A percentile compares a stretch with the other conserved stretches of the same genome.
Evolutionary conservation across 768 basidiomycete genomes (phyloP).

Genomic region (Boletus reticulatus): DNA sequence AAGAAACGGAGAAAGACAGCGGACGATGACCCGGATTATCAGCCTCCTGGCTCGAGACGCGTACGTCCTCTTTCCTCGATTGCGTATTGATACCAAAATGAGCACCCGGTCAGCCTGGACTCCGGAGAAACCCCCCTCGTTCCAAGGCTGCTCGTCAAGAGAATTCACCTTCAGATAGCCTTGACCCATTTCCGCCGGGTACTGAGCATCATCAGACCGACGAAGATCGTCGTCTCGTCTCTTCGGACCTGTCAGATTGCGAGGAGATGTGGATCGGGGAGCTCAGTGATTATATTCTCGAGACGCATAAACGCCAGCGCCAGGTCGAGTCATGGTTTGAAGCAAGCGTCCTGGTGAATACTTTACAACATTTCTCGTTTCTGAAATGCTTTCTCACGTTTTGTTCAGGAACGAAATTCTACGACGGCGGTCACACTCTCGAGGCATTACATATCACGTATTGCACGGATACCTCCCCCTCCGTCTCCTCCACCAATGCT

Average conservation of each 20-base stretch:
- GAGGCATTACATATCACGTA: slow-evolving; percentile 38
- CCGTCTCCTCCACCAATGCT: slow-evolving; percentile 37
- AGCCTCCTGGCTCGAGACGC: slow-evolving; percentile 46
- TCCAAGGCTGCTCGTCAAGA: slow-evolving; percentile 34
- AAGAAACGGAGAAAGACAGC: slow-evolving; percentile 51
- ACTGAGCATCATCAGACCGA: slow-evolving; percentile 29
- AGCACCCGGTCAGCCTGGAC: slow-evolving; percentile 30
- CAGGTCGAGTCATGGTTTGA: slow-evolving; percentile 77
- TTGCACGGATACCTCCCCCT: slow-evolving; percentile 44
- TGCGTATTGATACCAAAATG: neutral
- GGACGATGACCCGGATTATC: slow-evolving; percentile 54
- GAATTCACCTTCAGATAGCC: slow-evolving; percentile 24
- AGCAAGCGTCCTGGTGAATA: slow-evolving; percentile 56
- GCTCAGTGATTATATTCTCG: slow-evolving; percentile 63
- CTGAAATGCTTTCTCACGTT: neutral
- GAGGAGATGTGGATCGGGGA: slow-evolving; percentile 74
- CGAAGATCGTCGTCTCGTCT: slow-evolving; percentile 47
- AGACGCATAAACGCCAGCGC: slow-evolving; percentile 70
- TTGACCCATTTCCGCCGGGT: slow-evolving; percentile 15
- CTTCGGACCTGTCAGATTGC: slow-evolving; percentile 82
- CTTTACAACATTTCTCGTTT: neutral
- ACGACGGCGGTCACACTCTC: slow-evolving; percentile 47
- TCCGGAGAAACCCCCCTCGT: slow-evolving; percentile 44
- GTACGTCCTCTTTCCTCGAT: slow-evolving; percentile 40
- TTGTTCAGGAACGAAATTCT: slow-evolving; percentile 66